Percentiles rank a stretch among this genome's conserved stretches.
Evolutionary conservation across 352 stramenopile genomes (phyloP).

Genomic region (Hyaloperonospora brassicae): DNA sequence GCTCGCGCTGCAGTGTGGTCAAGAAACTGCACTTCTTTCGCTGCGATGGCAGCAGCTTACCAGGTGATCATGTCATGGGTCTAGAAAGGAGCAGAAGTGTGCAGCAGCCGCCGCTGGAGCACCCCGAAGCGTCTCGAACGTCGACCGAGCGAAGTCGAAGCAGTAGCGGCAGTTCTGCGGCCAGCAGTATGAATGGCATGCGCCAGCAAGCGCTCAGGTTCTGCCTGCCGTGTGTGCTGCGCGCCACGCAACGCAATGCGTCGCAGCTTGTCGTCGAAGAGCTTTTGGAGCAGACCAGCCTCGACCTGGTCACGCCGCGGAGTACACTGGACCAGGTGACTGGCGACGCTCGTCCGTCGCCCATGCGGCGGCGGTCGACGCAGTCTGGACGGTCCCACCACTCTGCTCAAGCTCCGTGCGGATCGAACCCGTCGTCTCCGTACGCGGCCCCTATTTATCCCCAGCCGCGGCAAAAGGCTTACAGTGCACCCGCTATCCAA

Average conservation of each 20-base stretch:
- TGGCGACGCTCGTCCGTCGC: slow-evolving; percentile 16
- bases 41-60: slow-evolving; percentile 14
- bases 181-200: slow-evolving; percentile 26
- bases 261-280: slow-evolving; percentile 38
- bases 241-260: slow-evolving; percentile 33
- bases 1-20: slow-evolving; percentile 37
- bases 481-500: slow-evolving; percentile 12
- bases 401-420: slow-evolving; percentile 11
- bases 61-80: slow-evolving; percentile 5
- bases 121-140: slow-evolving; percentile 17
- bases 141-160: slow-evolving; percentile 26
- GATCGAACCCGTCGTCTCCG: slow-evolving; percentile 14
- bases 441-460: slow-evolving; percentile 22
- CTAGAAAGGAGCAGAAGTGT: slow-evolving; percentile 21
- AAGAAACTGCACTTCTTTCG: slow-evolving; percentile 43
- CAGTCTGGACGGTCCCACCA: slow-evolving; percentile 19
- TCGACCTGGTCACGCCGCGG: slow-evolving; percentile 16
- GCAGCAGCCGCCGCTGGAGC: slow-evolving; percentile 24
- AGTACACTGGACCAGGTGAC: slow-evolving; percentile 10
- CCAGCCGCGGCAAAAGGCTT: slow-evolving; percentile 23
- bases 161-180: slow-evolving; percentile 15
- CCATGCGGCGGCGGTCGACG: slow-evolving; percentile 21
- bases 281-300: slow-evolving; percentile 23
- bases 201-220: slow-evolving; percentile 42
- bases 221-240: slow-evolving; percentile 39